Evolutionary conservation across 805 yeast genomes (phyloP), one percentile per base, ranked within the genome.

Genomic region (Spathaspora girioi): DNA sequence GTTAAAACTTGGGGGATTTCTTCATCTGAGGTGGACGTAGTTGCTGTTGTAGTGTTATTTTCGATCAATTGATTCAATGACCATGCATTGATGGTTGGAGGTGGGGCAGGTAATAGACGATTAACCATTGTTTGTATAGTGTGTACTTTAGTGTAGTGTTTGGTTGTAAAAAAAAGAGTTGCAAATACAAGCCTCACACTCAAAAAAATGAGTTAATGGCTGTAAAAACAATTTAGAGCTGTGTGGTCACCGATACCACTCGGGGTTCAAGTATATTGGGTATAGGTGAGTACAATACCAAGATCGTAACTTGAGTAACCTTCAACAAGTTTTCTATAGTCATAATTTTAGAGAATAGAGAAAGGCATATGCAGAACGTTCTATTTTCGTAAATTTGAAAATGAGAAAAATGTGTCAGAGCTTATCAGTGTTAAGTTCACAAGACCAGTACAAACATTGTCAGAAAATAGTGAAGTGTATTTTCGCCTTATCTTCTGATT

Each of bases 41-140:
- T 23, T 4, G 26, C 17, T 2, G 18, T 4, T n/a, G 40, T 10
- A 18, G 44, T 20, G 29, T 11, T 20, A 11, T 19, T 19, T 19
- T 42, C 44, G 14, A 50, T 44, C 19, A 51, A 48, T 29, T 43
- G 38, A 31, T 54, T 54, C 43, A 47, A 19, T 19, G 19, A 12
- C 56, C 56, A 54, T 5, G 56, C 50, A 43, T 54, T 54, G 19
- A 44, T 38, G 11, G 6, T 26, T 18, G 56, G 56, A 15, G 47
- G 50, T 18, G 55, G 53, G 18, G 56, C 56, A 3, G 56, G 56
- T 15, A 18, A 29, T 27, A 54, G 45, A 31, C 50, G 47, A 38
- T 49, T 47, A 20, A 48, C 40, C 40, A 35, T 35, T 35, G 40
- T 35, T 11, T 15, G 15, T n/a, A 2, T 35, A 15, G 40, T 35